phyloP scores from a whole-genome alignment of 176 grass and related monocot species.

The Oryza glaberrima region DNA sequence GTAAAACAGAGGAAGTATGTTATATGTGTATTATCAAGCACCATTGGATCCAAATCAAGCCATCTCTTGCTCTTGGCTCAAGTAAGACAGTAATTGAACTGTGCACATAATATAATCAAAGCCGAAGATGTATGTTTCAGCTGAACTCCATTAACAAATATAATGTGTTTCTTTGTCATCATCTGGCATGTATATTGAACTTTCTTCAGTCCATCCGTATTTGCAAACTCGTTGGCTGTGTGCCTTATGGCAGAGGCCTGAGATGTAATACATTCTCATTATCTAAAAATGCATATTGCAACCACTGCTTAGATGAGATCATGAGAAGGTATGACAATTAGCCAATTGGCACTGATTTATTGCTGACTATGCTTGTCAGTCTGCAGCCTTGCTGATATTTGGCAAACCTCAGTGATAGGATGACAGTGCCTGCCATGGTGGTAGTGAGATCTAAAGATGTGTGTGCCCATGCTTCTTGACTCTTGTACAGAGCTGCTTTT shows the following conservation, averaged over 20 bases:
- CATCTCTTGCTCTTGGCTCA: background rate
- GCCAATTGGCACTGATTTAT: constrained; percentile 15
- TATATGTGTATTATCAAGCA: background rate
- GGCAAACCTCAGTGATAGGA: background rate
- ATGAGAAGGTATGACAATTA: background rate
- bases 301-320: constrained; percentile 1
- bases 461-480: constrained; percentile 10
- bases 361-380: background rate
- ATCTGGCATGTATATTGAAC: background rate
- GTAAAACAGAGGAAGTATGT: background rate
- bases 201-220: background rate
- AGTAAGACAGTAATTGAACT: background rate
- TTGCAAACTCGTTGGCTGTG: too few relatives aligned
- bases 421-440: background rate
- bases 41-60: background rate
- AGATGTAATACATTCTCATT: too few relatives aligned
- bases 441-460: constrained; percentile 26
- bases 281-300: background rate
- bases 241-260: too few relatives aligned
- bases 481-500: constrained; percentile 25
- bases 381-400: constrained; percentile 1
- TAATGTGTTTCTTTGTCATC: too few relatives aligned
- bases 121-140: too few relatives aligned
- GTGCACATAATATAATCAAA: too few relatives aligned
- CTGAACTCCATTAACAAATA: too few relatives aligned